Evolutionary conservation across 2,329 filamentous ascomycete species (phyloP), one percentile per base, ranked within the genome.

Genomic region (Cordyceps javanica): DNA sequence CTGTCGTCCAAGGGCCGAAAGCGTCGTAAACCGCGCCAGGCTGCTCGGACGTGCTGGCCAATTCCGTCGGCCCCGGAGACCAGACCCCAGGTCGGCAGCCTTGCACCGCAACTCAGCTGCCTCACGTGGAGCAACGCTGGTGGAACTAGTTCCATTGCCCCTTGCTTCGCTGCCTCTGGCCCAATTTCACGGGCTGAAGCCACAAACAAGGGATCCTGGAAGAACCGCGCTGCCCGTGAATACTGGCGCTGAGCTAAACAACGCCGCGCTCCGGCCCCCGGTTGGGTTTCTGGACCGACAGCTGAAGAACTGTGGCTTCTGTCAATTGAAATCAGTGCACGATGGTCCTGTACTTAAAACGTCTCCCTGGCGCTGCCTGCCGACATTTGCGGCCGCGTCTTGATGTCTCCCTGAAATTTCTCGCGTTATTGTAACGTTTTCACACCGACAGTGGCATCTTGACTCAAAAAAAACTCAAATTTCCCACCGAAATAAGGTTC

Each of bases 101-200:
- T 44, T 36, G 51, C 19, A 28, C 13, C 21, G 39, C 28, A 19
- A 54, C 21, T 34, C 39, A 54, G 28, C 51, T 54, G 7, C 14
- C 19, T 42, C 25, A n/a, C n/a, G 21, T 8, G 30, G 28, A 54
- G 39, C 28, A 36, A 36, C 39, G 13, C 28, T 14, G 19, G 52
- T 26, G n/a, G 19, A 2, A 3, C 11, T 21, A 49, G 53, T 49
- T 41, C 32, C 44, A 41, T n/a, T n/a, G 44, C 16, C 53, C 16
- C 34, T 36, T 34, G 34, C n/a, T 36, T 45, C 36, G 51, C 19
- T 36, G 30, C 36, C 41, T 21, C 14, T 44, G 42, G n/a, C 8
- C 53, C 53, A 46, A 42, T 55, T 44, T 44, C 53, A 48, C 23
- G 23, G 25, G 32, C 30, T 48, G 41, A 55, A 48, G 14, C 30